phyloP scores from a whole-genome alignment of 257 asterid species.

The Solanum microdontum region DNA sequence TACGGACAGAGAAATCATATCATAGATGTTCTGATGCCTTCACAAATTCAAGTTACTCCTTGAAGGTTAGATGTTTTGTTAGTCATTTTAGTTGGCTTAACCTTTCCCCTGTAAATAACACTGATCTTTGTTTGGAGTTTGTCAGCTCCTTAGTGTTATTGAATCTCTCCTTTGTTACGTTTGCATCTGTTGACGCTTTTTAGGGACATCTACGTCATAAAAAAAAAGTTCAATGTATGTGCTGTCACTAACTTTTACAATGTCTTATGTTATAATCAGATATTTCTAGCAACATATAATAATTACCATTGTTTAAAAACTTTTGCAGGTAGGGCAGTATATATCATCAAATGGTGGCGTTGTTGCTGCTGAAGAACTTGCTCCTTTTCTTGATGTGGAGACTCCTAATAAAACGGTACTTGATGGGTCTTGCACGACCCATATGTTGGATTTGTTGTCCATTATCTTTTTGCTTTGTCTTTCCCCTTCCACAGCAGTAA shows the following conservation, averaged over 20 bases:
- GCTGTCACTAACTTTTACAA: neutral
- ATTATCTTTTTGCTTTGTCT: neutral
- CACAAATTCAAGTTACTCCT: neutral
- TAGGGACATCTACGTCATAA: neutral
- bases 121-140: neutral
- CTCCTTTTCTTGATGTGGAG: slow-evolving; percentile 88
- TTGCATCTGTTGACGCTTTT: neutral
- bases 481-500: neutral
- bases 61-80: neutral
- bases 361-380: slow-evolving; percentile 94
- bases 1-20: neutral
- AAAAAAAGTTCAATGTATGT: neutral
- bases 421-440: neutral
- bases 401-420: slow-evolving; percentile 44
- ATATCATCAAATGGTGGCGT: slow-evolving; percentile 93
- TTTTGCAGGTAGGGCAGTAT: slow-evolving; percentile 76
- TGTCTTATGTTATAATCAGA: neutral
- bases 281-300: neutral
- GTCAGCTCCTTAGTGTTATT: neutral
- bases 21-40: neutral
- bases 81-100: neutral
- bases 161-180: neutral
- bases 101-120: neutral
- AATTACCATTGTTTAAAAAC: neutral
- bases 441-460: neutral